Percentiles rank a stretch among this genome's conserved stretches.
phyloP scores from a whole-genome alignment of 2,329 filamentous ascomycete species.

The Claviceps capensis region DNA sequence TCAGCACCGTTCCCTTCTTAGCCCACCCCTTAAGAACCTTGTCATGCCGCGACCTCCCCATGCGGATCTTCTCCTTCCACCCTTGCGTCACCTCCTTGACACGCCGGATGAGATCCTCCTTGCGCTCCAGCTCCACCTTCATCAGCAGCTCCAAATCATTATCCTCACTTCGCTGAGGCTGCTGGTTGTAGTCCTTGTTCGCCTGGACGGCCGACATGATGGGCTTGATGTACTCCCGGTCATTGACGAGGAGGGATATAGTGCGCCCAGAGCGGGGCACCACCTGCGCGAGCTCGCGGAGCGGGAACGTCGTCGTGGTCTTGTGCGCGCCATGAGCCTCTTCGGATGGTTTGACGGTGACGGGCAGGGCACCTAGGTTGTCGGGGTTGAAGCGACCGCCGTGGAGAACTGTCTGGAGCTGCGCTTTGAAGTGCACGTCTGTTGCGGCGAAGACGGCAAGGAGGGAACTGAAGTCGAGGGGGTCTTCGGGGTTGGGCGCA shows the following conservation, averaged over 20 bases:
- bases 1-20: conserved; percentile 27
- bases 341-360: conserved; percentile 21
- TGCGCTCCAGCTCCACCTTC: conserved; percentile 37
- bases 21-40: conserved; percentile 36
- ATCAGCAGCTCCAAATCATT: conserved; percentile 46
- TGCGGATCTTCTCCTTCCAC: conserved; percentile 37
- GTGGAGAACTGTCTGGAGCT: conserved; percentile 25
- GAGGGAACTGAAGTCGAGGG: conserved; percentile 36
- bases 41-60: conserved; percentile 32
- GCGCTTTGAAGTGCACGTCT: conserved; percentile 29
- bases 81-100: conserved; percentile 32
- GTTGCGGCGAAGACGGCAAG: conserved; percentile 27
- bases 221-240: conserved; percentile 33
- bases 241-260: conserved; percentile 28
- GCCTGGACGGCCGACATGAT: conserved; percentile 42
- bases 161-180: conserved; percentile 42
- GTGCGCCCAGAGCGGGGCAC: conserved; percentile 31
- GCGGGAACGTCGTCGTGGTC: conserved; percentile 24
- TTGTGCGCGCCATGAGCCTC: conserved; percentile 3
- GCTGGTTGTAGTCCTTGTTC: conserved; percentile 43
- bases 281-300: conserved; percentile 42
- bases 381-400: conserved; percentile 41
- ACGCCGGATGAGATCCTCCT: conserved; percentile 30
- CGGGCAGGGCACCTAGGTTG: conserved; percentile 30
- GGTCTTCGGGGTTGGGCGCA: conserved; percentile 25